phyloP scores from a whole-genome alignment of 495 filamentous ascomycete species.

The Penicillium odoratum region DNA sequence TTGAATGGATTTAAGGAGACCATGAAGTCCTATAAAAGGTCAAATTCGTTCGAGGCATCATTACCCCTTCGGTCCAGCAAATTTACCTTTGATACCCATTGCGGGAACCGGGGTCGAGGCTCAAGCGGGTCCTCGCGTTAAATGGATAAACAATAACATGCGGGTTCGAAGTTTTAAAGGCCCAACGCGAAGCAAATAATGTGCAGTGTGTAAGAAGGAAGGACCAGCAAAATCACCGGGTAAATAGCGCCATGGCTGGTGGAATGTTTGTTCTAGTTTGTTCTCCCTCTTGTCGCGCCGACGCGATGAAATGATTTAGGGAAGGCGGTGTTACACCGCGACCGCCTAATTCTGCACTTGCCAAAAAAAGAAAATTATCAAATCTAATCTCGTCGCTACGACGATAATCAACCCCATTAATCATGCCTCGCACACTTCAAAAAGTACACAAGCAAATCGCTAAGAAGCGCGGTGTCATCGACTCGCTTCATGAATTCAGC shows the following conservation, averaged over 20 bases:
- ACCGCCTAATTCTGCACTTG: constrained; percentile 29
- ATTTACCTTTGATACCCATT: constrained; percentile 73
- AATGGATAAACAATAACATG: constrained; percentile 24
- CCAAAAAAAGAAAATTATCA: constrained; percentile 26
- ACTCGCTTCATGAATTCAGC: constrained; percentile 78
- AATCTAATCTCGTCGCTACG: constrained; percentile 7
- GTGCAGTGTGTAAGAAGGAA: constrained; percentile 6
- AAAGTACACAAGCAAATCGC: constrained; percentile 83
- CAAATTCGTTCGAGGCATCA: not conserved
- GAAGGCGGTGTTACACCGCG: constrained; percentile 23
- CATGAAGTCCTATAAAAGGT: constrained; percentile 67
- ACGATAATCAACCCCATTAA: constrained; percentile 1
- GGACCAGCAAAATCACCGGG: constrained; percentile 14
- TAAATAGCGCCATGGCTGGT: constrained; percentile 27
- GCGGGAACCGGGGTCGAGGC: constrained; percentile 34
- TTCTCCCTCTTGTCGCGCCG: constrained; percentile 29
- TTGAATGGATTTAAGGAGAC: constrained; percentile 93
- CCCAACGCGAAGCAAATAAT: constrained; percentile 9
- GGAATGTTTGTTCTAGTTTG: constrained; percentile 33
- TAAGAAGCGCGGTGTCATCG: constrained; percentile 67
- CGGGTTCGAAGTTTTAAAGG: constrained; percentile 7
- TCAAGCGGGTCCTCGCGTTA: constrained; percentile 35
- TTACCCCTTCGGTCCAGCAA: constrained; percentile 7
- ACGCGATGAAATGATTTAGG: constrained; percentile 23
- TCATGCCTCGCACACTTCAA: constrained; percentile 70